Evolutionary conservation across 2,329 filamentous ascomycete species (phyloP), one percentile per base, ranked within the genome.

Genomic region (Scorias spongiosa): DNA sequence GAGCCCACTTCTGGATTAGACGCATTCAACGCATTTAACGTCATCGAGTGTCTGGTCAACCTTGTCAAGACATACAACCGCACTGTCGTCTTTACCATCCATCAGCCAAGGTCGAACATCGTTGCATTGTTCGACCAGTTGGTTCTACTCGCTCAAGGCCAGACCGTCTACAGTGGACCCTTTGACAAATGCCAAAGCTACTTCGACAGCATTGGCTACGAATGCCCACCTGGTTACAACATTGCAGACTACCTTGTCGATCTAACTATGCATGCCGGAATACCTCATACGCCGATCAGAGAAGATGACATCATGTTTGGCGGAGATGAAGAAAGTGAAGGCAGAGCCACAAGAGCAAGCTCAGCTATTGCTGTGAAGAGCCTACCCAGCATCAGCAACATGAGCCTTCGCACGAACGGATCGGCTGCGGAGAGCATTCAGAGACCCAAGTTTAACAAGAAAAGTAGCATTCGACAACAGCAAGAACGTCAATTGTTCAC

Each of bases 231-330:
- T 18, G 93, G 93, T 2, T 98, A 96, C 74, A 98, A 98, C 57
- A 96, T 98, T 63, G 91, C 91, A 3, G 91, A 98, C 61, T 98
- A 95, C 58, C 75, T 98, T 5, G 88, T 98, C 28, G 91, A 98
- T 60, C 72, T 98, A 36, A 96, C 91, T 0, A 96, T 98, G 89
- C 91, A 98, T 60, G 88, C 87, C 18, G 77, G 84, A 46, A 70
- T 72, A 42, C 67, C 71, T 11, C 67, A 64, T 32, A 69, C 72
- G 1, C 65, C 71, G 10, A 63, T 70, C 2, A 71, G 78, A 28
- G 75, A 78, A 41, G 66, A 74, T 39, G 74, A 70, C 15, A 46
- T 45, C 6, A 43, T 50, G 2, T 72, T 77, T 44, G 74, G 80
- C 11, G 44, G 46, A 29, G 76, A 80, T 44, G 75, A 74, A 12